phyloP scores from a whole-genome alignment of 345 rosid species.

The Lenwebbia sp. region DNA sequence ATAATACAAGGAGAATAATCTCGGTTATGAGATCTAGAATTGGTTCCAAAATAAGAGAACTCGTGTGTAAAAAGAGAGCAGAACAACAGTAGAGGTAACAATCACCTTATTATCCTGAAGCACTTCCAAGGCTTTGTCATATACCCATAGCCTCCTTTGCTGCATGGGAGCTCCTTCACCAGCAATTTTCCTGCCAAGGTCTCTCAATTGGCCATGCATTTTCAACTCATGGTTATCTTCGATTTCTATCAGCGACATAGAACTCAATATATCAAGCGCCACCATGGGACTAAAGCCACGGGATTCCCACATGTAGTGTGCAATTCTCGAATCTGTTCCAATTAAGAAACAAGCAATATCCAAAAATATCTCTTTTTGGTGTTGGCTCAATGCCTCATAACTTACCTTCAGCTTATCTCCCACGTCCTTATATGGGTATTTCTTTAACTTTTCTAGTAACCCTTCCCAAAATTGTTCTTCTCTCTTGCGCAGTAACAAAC shows the following conservation, averaged over 20 bases:
- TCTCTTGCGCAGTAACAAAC: background rate
- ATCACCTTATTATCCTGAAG: background rate
- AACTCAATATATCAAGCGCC: background rate
- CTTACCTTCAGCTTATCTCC: too few relatives aligned
- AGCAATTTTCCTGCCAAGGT: background rate
- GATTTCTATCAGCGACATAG: background rate
- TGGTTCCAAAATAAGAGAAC: background rate
- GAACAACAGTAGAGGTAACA: background rate
- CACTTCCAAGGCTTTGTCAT: background rate
- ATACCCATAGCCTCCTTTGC: background rate
- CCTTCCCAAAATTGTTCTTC: too few relatives aligned
- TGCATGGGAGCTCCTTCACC: background rate
- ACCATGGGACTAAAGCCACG: background rate
- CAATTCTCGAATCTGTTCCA: background rate
- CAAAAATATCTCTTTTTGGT: too few relatives aligned
- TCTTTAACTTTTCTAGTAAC: too few relatives aligned
- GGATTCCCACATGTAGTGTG: background rate
- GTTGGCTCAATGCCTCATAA: too few relatives aligned
- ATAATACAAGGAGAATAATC: background rate
- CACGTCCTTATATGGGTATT: too few relatives aligned
- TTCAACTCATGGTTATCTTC: background rate
- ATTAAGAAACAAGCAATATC: too few relatives aligned
- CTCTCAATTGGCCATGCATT: background rate
- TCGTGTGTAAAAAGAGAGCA: background rate
- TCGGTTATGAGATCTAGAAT: background rate